Base-by-base conservation (phyloP, 495 filamentous ascomycete genomes). In the Penicillium lividum region DNA sequence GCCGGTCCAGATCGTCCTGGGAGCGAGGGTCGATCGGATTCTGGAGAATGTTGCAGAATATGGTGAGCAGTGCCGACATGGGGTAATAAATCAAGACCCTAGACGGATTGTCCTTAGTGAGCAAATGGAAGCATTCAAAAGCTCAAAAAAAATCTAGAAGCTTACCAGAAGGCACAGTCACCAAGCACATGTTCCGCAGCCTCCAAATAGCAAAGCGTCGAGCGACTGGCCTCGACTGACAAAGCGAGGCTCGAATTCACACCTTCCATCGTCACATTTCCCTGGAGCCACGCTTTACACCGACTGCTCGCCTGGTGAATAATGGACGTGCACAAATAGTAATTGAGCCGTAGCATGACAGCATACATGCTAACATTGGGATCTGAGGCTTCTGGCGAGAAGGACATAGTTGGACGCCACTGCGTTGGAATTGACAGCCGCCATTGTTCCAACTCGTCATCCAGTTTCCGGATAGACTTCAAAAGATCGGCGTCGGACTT, bases 401-500 rank as follows among this genome's bases (percentile, higher is more conserved):
- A 68, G 2, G 79, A 79, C 31, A 82, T 57, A 0, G 72, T 72
- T 1, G 80, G 80, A 7, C 79, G 65, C 68, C 73, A 78, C 30
- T 67, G 44, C 4, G 60, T 58, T 1, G 80, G 79, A 3, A 82
- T 64, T 0, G 79, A 78, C 0, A 77, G 31, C 3, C 80, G 69
- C 81, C 81, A 84, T 29, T 68, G 56, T 46, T 84, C 81, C 4
- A 84, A 65, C 40, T 79, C 73, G 29, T 80, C 78, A 59, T 84
- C 81, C 3, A 84, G 65, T 58, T 80, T 76, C 4, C 81, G 74
- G 43, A 84, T 83, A 18, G 78, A 74, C 15, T 77, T 74, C 7
- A 84, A 60, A 4, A 84, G 65, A 55, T 84, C 81, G 6, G 80
- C 79, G 44, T 83, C 79, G 0, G 78, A 74, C 58, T 83, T 84